Base-by-base conservation (phyloP, 345 rosid genomes). In the Moricandia arvensis region DNA sequence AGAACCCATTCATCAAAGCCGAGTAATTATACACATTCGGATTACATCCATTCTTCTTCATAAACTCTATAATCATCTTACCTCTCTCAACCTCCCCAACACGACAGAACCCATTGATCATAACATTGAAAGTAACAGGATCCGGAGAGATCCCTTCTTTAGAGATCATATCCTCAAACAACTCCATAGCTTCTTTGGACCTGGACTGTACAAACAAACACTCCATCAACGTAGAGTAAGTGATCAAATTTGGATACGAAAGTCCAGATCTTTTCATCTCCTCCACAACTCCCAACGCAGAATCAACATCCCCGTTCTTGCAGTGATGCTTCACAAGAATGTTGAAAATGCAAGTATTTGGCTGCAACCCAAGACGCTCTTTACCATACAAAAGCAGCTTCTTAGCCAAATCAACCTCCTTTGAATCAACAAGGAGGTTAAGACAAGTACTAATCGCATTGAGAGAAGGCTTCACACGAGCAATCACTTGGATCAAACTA, bases 341-440 rank as follows among this genome's bases (percentile, higher is more conserved):
- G 76, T 92, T 95, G 83, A 90, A 95, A 80, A 92, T 92, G 80
- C 99, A 95, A 7, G 91, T 87, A 71, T 92, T 95, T 34, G 93
- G 97, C 63, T 73, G 79, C 86, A 92, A 59, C 7, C 69, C 85
- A 33, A 88, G 82, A 75, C 61, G 54, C 13, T 73, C 78, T 71
- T 82, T 86, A 11, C 80, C 80, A 71, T 85, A 83, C 82, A 86
- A 53, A 38, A 95, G 87, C 38, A 88, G 82, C 33, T 77, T 77
- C 59, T 64, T 62, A 7, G 91, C 90, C 33, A 87, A 80, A 68
- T 74, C 86, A 34, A 86, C 79, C 83, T 82, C 86, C 73, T 86
- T 81, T 8, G 96, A 83, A 68, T 90, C 93, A 8, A 89, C 73
- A 79, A 92, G 82, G 43, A 89, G 88, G 77, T 91, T 94, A 74